Evolutionary conservation across 2,329 filamentous ascomycete species (phyloP).

Genomic region (Apiospora rasikravindrae): DNA sequence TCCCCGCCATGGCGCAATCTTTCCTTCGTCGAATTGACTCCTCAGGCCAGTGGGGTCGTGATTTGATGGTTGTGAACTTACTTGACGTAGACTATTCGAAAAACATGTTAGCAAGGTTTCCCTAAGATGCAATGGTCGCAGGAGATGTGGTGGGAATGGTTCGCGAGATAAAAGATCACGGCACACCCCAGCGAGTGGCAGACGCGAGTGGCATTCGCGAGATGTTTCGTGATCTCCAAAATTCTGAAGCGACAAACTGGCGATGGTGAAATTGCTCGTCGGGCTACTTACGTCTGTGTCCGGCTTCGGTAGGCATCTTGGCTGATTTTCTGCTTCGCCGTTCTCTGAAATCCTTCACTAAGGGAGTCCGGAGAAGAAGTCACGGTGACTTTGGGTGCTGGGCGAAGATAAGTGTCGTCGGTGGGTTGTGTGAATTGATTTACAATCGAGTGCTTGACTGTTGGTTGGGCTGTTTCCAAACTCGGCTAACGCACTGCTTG

Average conservation of each 20-base stretch:
- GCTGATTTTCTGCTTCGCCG: constrained; percentile 53
- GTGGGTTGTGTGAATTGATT: constrained; percentile 37
- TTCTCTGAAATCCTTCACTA: constrained; percentile 52
- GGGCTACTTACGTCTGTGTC: constrained; percentile 80
- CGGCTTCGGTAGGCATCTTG: constrained; percentile 88
- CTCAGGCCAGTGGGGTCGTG: not conserved
- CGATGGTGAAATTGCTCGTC: constrained; percentile 1
- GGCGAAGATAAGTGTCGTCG: constrained; percentile 43
- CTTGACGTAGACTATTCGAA: constrained; percentile 80
- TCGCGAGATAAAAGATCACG: not conserved
- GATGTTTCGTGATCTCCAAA: not conserved
- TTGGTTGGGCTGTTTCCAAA: constrained; percentile 16
- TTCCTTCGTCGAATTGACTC: not conserved
- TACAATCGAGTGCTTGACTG: constrained; percentile 17
- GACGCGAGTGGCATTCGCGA: not conserved
- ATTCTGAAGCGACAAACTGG: constrained; percentile 3
- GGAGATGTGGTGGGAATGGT: not conserved
- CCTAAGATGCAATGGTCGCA: not conserved
- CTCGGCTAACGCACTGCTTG: constrained; percentile 14
- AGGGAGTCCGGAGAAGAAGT: constrained; percentile 46
- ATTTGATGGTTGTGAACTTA: constrained; percentile 58
- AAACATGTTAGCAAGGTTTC: constrained; percentile 44
- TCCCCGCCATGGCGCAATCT: not conserved
- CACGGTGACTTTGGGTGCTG: constrained; percentile 50
- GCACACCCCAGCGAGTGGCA: not conserved